Conservation (phyloP, 441 rosid genomes). For the Erodium chrysanthum region DNA sequence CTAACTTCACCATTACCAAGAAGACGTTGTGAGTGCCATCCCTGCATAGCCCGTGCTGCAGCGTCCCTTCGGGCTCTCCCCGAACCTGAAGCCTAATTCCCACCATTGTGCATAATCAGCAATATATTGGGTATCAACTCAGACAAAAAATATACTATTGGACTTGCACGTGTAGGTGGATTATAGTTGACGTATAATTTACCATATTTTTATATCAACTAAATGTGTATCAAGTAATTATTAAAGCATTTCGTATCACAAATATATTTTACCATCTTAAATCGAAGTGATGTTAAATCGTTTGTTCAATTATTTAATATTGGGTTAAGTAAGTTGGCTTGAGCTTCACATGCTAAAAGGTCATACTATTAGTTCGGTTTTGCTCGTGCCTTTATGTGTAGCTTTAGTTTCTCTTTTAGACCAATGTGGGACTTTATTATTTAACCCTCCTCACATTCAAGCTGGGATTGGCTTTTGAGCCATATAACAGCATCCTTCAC, state of each 20-base stretch:
- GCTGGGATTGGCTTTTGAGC: background rate
- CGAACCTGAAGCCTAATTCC: slow-evolving; percentile 44
- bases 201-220: no score
- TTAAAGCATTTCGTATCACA: no score
- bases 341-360: background rate
- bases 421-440: background rate
- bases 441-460: background rate
- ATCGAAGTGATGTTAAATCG: background rate
- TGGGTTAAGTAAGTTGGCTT: background rate
- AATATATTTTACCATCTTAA: background rate
- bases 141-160: no score
- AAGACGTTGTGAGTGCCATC: slow-evolving; percentile 57
- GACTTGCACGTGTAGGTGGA: no score
- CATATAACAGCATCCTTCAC: background rate
- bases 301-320: no score
- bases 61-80: slow-evolving; percentile 62
- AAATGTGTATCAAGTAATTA: no score
- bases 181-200: no score
- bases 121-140: background rate
- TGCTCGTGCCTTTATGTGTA: background rate
- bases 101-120: slow-evolving; percentile 17
- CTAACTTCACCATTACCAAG: slow-evolving; percentile 48
- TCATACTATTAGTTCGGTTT: background rate
- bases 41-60: slow-evolving; percentile 68
- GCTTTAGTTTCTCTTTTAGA: background rate